A percentile compares a stretch with the other conserved stretches of the same genome.
Evolutionary conservation across 768 basidiomycete genomes (phyloP).

Genomic region (Mycena venus): DNA sequence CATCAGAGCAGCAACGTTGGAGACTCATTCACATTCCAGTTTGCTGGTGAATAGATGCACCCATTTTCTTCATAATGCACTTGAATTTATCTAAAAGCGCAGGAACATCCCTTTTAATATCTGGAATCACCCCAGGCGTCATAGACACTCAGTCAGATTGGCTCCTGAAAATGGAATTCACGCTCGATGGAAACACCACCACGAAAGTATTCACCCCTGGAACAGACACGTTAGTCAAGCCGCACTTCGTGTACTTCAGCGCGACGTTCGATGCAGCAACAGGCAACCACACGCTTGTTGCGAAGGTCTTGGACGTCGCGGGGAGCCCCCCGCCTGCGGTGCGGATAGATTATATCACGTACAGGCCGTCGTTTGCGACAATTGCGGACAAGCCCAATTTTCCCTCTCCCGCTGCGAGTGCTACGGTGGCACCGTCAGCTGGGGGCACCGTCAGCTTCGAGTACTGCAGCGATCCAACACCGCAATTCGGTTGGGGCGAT

Average conservation of each 20-base stretch:
- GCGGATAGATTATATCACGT: neutral
- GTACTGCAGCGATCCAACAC: neutral
- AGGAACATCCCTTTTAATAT: no score
- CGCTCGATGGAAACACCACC: neutral
- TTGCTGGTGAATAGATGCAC: neutral
- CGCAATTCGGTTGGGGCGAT: neutral
- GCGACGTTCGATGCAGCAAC: neutral
- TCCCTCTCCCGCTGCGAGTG: neutral
- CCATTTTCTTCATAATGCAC: no score
- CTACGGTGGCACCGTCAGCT: neutral
- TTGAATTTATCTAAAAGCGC: no score
- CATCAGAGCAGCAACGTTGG: neutral
- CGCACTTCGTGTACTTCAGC: neutral
- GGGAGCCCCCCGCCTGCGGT: neutral
- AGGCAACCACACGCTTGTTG: neutral
- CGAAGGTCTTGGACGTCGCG: neutral
- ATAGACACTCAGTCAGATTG: no score
- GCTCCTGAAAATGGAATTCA: neutral
- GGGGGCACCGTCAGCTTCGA: no score
- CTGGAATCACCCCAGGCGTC: no score
- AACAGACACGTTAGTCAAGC: neutral
- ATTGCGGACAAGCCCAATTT: neutral
- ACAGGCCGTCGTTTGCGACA: neutral
- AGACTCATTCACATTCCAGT: conserved; percentile 1
- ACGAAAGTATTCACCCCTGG: neutral